Evolutionary conservation across 352 stramenopile species (phyloP).

Genomic region (Pythium vanterpoolii): DNA sequence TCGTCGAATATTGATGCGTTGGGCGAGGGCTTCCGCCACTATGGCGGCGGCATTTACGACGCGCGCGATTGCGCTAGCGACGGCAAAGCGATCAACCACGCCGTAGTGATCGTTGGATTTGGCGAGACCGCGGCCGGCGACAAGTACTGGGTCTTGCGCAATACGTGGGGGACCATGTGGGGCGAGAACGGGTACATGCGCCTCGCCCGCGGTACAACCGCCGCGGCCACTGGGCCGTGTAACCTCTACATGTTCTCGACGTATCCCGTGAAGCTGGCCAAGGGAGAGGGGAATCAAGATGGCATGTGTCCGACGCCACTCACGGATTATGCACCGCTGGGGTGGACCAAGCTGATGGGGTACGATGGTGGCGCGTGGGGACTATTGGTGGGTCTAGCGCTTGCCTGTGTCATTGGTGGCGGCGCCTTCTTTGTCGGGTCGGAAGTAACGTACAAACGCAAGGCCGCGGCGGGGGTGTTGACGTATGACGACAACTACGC

Average conservation of each 20-base stretch:
- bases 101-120: constrained; percentile 84
- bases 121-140: constrained; percentile 64
- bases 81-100: constrained; percentile 82
- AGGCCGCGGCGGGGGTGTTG: constrained; percentile 33
- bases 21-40: constrained; percentile 79
- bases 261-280: constrained; percentile 57
- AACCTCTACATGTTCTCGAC: constrained; percentile 76
- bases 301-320: constrained; percentile 33
- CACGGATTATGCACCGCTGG: constrained; percentile 38
- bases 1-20: constrained; percentile 75
- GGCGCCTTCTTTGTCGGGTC: constrained; percentile 40
- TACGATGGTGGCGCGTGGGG: constrained; percentile 37
- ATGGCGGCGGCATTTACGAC: constrained; percentile 85
- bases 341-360: constrained; percentile 31
- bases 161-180: constrained; percentile 90
- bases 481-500: constrained; percentile 58
- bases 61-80: constrained; percentile 68
- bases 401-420: constrained; percentile 35
- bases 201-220: constrained; percentile 42
- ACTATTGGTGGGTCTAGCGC: constrained; percentile 36
- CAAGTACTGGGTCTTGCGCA: constrained; percentile 89
- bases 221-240: constrained; percentile 43
- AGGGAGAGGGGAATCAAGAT: constrained; percentile 12
- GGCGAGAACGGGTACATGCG: constrained; percentile 81
- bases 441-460: constrained; percentile 43